Evolutionary conservation across 1,284 basidiomycete genomes (phyloP), one percentile per base, ranked within the genome.

Genomic region (Puccinia triticina): DNA sequence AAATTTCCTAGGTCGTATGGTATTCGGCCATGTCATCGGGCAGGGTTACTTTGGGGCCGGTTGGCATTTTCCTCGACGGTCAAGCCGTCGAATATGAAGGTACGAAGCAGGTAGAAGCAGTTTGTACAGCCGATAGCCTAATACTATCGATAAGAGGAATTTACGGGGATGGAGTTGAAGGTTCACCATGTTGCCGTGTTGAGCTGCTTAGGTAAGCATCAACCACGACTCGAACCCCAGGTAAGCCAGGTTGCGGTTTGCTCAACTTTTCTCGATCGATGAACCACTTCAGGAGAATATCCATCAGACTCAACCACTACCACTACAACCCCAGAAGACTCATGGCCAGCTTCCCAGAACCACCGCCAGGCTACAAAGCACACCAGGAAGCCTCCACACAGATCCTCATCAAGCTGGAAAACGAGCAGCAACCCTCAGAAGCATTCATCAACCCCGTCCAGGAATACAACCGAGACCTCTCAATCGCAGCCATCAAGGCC

Each of bases 391-490:
- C 93, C 85, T 92, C 90, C 1, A 92, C 94, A 0, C 92, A 92
- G 85, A 93, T 96, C 85, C 90, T 96, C 82, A 89, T 95, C 14
- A 89, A 78, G 26, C 26, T 4, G 2, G n/a, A 7, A 21, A 23
- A 69, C 18, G n/a, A 88, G 80, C 91, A 93, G 85, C 92, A 93
- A 83, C 93, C 94, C 0, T 72, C 86, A 59, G 86, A 86, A 16
- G 88, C 88, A n/a, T 99, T 99, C 88, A 89, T 99, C 83, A 99
- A 99, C 86, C 96, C 97, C 1, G 93, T 98, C 10, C 96, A 99
- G 86, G 95, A 99, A 87, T 99, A 98, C 89, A 99, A 99, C 88
- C 90, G 97, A 64, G 96, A 99, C 88, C 88, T 95, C 78, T 95
- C 93, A 84, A 92, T 97, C 50, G 93, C 95, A 10, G 93, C 92